Conservation (phyloP, 371 early-diverging fungal genomes). For the Parasitella parasitica region DNA sequence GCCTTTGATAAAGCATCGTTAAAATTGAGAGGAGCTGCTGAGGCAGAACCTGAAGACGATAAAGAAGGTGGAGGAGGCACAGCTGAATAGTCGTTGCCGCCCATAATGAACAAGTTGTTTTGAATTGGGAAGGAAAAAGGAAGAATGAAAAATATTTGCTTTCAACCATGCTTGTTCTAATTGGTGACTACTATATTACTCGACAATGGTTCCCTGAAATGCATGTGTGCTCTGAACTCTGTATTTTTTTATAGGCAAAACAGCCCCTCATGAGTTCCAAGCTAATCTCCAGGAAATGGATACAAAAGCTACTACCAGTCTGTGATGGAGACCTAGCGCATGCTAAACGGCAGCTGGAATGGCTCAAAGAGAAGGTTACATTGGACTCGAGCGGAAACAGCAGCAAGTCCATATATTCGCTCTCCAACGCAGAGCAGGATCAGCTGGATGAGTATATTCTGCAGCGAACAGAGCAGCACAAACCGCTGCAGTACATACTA, state of each 20-base stretch:
- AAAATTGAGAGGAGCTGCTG: constrained; percentile 53
- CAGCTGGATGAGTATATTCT: constrained; percentile 36
- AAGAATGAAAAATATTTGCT: background rate
- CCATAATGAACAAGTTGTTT: constrained; percentile 7
- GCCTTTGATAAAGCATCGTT: constrained; percentile 78
- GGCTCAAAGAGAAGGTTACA: constrained; percentile 39
- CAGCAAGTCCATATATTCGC: background rate
- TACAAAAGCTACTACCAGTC: constrained; percentile 24
- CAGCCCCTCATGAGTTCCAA: background rate
- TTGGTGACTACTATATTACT: constrained; percentile 1
- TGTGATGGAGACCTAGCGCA: constrained; percentile 30
- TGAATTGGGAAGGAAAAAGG: background rate
- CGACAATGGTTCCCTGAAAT: too few species aligned
- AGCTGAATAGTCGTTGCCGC: constrained; percentile 37
- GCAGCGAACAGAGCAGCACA: constrained; percentile 57
- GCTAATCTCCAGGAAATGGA: constrained; percentile 5
- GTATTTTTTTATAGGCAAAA: too few species aligned
- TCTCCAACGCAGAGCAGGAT: constrained; percentile 15
- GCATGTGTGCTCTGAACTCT: too few species aligned
- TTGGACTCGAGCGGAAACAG: constrained; percentile 1
- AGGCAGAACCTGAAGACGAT: constrained; percentile 17
- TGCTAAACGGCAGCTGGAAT: constrained; percentile 34
- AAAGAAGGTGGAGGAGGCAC: constrained; percentile 46
- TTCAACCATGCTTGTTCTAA: background rate
- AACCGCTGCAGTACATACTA: constrained; percentile 88